These are phyloP conservation scores for Metschnikowia lachancei DNA, from an alignment of 805 yeast species.

Conservation along the genomic window DNA sequence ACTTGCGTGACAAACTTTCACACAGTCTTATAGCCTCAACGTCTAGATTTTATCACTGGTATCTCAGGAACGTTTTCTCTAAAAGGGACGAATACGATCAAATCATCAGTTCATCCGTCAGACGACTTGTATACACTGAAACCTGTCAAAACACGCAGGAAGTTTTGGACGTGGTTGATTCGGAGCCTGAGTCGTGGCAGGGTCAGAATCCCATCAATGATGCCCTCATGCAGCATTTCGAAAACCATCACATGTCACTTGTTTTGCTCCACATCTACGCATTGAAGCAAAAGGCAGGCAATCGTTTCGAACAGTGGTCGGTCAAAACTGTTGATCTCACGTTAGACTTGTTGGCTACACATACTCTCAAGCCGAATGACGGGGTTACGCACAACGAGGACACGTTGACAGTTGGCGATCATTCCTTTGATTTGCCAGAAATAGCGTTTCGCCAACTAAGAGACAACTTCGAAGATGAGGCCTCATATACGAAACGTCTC, in stretches of 20 bases:
- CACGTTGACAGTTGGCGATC: not conserved
- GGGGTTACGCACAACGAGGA: not conserved
- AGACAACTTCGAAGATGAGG: constrained; percentile 21
- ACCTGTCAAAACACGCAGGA: not conserved
- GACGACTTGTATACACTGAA: constrained; percentile 11
- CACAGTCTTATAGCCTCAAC: not conserved
- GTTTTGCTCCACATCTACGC: constrained; percentile 10
- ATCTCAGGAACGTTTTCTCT: constrained; percentile 6
- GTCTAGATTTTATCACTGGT: constrained; percentile 10
- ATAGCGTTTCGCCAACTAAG: constrained; percentile 17
- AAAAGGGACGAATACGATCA: constrained; percentile 2
- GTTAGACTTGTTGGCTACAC: constrained; percentile 9
- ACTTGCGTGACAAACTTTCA: not conserved
- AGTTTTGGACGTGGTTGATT: constrained; percentile 4
- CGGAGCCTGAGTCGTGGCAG: constrained; percentile 14
- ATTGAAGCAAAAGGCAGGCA: constrained; percentile 11
- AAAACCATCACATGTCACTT: not conserved
- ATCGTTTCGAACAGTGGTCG: constrained; percentile 10
- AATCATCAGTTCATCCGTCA: constrained; percentile 1
- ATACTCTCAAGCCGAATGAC: not conserved
- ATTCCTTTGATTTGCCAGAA: constrained; percentile 8
- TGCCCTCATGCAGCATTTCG: constrained; percentile 15
- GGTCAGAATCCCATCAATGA: constrained; percentile 13
- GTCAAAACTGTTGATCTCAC: constrained; percentile 10
- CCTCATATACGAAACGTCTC: constrained; percentile 30